Evolutionary conservation across 106 monocot species (phyloP).

Genomic region (Iris macrosiphon): DNA sequence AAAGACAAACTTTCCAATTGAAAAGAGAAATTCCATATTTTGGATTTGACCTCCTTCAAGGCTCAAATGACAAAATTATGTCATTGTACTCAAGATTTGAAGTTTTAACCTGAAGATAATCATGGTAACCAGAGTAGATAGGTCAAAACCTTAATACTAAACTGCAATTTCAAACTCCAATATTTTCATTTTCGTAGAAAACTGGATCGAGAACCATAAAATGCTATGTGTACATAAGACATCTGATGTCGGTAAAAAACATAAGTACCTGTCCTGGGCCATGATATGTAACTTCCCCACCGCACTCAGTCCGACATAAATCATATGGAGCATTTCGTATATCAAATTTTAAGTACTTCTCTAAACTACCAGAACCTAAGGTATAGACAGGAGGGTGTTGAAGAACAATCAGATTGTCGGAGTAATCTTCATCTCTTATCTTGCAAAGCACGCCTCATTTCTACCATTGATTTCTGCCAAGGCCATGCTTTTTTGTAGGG

Average conservation of each 20-base stretch:
- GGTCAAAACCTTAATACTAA: too few species aligned
- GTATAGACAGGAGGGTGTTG: constrained; percentile 91
- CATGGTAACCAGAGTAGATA: too few species aligned
- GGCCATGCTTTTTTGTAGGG: constrained; percentile 69
- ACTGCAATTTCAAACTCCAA: too few species aligned
- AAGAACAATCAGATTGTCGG: constrained; percentile 63
- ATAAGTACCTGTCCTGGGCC: constrained; percentile 85
- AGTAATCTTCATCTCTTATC: constrained; percentile 61
- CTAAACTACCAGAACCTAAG: constrained; percentile 58
- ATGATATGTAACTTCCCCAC: constrained; percentile 95
- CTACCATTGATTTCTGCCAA: constrained; percentile 72
- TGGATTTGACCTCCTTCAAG: too few species aligned
- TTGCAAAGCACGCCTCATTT: constrained; percentile 36
- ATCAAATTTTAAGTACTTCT: constrained; percentile 70
- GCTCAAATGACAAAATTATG: too few species aligned
- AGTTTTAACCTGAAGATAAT: too few species aligned
- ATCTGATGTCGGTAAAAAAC: not conserved
- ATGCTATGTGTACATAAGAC: not conserved
- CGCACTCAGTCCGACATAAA: constrained; percentile 74
- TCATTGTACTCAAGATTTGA: too few species aligned
- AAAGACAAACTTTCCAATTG: too few species aligned
- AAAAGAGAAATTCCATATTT: too few species aligned
- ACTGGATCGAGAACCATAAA: not conserved
- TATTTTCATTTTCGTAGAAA: not conserved
- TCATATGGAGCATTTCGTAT: constrained; percentile 60